phyloP scores from a whole-genome alignment of 768 basidiomycete genomes.

The Pisolithus marmoratus region DNA sequence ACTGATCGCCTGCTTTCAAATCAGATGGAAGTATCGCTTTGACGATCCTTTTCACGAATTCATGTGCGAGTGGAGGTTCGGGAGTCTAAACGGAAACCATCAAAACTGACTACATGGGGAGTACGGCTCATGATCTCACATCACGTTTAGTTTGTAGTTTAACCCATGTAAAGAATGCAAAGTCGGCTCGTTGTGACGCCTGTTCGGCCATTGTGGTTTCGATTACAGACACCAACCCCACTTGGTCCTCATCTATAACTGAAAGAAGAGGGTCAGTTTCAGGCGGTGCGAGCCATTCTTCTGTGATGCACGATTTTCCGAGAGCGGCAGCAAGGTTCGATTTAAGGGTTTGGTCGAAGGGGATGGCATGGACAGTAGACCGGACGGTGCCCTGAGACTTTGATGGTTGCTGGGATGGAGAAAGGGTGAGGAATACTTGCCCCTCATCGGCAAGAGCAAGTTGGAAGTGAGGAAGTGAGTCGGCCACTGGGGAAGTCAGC shows the following conservation, averaged over 20 bases:
- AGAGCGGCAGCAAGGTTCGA: constrained; percentile 65
- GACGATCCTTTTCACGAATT: constrained; percentile 58
- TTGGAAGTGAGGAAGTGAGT: constrained; percentile 21
- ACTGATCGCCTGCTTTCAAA: constrained; percentile 31
- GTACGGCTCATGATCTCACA: background rate
- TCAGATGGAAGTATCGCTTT: constrained; percentile 42
- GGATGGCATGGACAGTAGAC: constrained; percentile 56
- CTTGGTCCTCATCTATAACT: constrained; percentile 15
- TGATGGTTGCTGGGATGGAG: constrained; percentile 23
- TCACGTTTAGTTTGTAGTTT: constrained; percentile 26
- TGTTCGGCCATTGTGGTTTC: constrained; percentile 36
- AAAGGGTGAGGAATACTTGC: constrained; percentile 49
- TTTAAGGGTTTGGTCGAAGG: constrained; percentile 42
- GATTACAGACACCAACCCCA: constrained; percentile 36
- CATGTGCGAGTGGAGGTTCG: constrained; percentile 30
- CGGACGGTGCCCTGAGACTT: constrained; percentile 20
- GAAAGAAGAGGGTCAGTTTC: background rate
- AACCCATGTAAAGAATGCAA: constrained; percentile 59
- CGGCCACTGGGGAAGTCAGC: constrained; percentile 43
- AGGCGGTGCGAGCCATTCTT: constrained; percentile 38
- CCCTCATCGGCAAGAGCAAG: constrained; percentile 33
- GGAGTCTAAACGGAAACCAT: constrained; percentile 6
- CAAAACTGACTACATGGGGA: background rate
- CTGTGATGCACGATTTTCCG: constrained; percentile 41
- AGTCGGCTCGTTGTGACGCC: constrained; percentile 47